Base-by-base conservation (phyloP, 441 rosid species). In the Euphorbia schlechtendalii region DNA sequence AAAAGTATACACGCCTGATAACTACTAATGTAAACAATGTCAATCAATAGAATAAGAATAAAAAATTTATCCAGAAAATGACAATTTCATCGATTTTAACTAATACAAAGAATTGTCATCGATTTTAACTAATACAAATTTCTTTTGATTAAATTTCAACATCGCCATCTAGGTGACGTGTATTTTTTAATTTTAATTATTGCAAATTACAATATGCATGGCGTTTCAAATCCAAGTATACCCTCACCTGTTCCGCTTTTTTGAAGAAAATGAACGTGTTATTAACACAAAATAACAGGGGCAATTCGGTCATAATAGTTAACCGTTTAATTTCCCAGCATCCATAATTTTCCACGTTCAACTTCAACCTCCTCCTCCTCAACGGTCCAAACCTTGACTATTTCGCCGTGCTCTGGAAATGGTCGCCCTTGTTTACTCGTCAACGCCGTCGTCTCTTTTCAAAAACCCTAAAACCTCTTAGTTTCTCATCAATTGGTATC, bases 331-430 rank as follows among this genome's bases (percentile, higher is more conserved):
- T 22, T 49, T 12, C 46, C 20, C 62, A 46, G n/a, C 63, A 40
- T 48, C 63, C 70, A 21, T 17, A 11, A 17, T 45, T 61, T 68
- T 13, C 64, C 70, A 36, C 63, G 30, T 10, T 53, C 52, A 43
- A 66, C 69, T 62, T 67, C 48, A 66, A 63, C 67, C n/a, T 43
- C 46, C 21, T 46, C 40, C 59, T 45, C 25, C 62, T 28, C 64
- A 38, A 64, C 69, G 56, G 54, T 55, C 69, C 46, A 51, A 59
- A 34, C 38, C 64, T 56, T 53, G 40, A 41, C 64, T 59, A 21
- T 28, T 61, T 21, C 56, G n/a, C 54, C 70, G 15, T 55, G 52
- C 70, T 40, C 68, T 72, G 59, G 66, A 59, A 73, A 73, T 73
- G 72, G 57, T 63, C 62, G 28, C 34, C 38, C 32, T 27, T 18